These are phyloP conservation scores for Zygoascus flipseniorum DNA, from an alignment of 805 yeast species.

Conservation along the genomic window DNA sequence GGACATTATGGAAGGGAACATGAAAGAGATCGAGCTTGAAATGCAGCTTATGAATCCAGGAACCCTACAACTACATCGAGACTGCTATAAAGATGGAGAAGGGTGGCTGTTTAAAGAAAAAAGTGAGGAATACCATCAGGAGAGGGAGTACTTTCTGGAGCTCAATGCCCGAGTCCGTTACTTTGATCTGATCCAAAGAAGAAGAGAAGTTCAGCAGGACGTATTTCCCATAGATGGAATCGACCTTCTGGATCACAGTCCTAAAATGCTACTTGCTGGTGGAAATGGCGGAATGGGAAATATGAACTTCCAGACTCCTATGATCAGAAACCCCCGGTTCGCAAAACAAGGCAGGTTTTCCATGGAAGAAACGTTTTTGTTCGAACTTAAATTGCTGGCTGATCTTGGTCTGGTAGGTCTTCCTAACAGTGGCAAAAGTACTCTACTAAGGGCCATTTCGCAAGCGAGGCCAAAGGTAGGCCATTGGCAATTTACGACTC, in stretches of 20 bases:
- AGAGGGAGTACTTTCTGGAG: conserved; percentile 55
- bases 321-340: conserved; percentile 83
- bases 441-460: conserved; percentile 77
- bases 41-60: conserved; percentile 15
- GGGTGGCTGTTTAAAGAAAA: conserved; percentile 88
- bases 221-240: conserved; percentile 74
- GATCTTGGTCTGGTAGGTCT: conserved; percentile 91
- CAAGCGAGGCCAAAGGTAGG: conserved; percentile 88
- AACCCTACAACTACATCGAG: conserved; percentile 49
- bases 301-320: conserved; percentile 82
- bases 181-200: conserved; percentile 51
- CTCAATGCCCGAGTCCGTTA: conserved; percentile 55
- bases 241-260: conserved; percentile 58
- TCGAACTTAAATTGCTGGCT: conserved; percentile 83
- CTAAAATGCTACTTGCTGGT: conserved; percentile 66
- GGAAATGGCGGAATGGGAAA: conserved; percentile 95
- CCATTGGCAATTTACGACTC: conserved; percentile 94
- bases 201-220: conserved; percentile 55
- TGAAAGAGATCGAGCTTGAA: conserved; percentile 7
- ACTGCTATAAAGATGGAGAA: conserved; percentile 55
- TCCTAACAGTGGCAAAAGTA: conserved; percentile 96
- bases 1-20: conserved; percentile 8
- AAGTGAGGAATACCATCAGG: conserved; percentile 59
- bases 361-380: conserved; percentile 54
- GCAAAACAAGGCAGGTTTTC: conserved; percentile 73